A percentile compares a stretch with the other conserved stretches of the same genome.
Evolutionary conservation across 2,329 filamentous ascomycete genomes (phyloP).

Genomic region (Epichloe uncinata): DNA sequence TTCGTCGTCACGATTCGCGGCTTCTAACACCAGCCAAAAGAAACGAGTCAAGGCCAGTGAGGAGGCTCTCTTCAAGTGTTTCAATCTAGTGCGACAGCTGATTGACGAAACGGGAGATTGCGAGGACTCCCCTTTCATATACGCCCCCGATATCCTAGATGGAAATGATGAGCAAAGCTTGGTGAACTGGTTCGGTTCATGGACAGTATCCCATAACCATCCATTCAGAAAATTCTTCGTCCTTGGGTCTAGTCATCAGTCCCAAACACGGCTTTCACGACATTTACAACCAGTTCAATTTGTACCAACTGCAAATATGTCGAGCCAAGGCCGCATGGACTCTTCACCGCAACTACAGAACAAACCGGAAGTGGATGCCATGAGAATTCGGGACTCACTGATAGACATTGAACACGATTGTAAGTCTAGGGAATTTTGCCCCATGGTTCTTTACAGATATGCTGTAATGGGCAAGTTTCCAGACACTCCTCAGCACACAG

Average conservation of each 20-base stretch:
- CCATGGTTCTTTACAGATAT: slow-evolving; percentile 20
- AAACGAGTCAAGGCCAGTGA: slow-evolving; percentile 8
- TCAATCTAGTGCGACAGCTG: slow-evolving; percentile 10
- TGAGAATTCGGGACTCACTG: neutral
- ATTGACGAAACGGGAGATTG: slow-evolving; percentile 7
- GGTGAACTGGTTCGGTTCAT: slow-evolving; percentile 50
- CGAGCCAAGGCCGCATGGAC: neutral
- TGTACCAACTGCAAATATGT: neutral
- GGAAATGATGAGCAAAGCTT: slow-evolving; percentile 48
- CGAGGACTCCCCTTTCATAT: slow-evolving; percentile 24
- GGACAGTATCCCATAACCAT: slow-evolving; percentile 37
- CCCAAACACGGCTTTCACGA: slow-evolving; percentile 11
- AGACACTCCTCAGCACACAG: slow-evolving; percentile 12
- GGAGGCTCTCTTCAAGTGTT: slow-evolving; percentile 13
- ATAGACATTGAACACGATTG: neutral
- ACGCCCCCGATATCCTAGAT: slow-evolving; percentile 35
- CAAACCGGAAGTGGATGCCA: neutral
- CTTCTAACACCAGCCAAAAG: neutral
- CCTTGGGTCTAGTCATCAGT: slow-evolving; percentile 30
- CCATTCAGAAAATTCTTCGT: slow-evolving; percentile 41
- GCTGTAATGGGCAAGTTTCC: slow-evolving; percentile 28
- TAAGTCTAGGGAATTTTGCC: slow-evolving; percentile 5
- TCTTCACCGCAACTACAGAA: neutral
- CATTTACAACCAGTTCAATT: slow-evolving; percentile 8
- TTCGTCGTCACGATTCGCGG: neutral